phyloP scores from a whole-genome alignment of 176 grass and related monocot genomes.

The Aegilops umbellulata region DNA sequence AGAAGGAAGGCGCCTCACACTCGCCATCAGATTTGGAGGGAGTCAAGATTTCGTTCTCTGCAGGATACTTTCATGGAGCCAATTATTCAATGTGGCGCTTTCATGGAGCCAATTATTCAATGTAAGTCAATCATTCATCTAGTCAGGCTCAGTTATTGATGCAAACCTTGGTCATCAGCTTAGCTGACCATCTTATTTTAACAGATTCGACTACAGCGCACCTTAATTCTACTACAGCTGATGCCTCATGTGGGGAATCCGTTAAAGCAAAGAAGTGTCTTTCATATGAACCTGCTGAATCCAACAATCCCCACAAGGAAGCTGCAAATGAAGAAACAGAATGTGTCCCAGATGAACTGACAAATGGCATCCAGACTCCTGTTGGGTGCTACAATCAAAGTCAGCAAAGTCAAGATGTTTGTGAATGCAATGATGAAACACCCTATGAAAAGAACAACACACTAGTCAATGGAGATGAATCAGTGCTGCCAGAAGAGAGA shows the following conservation, averaged over 20 bases:
- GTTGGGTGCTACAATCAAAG: slow-evolving; percentile 24
- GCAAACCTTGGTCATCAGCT: background rate
- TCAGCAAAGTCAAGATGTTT: slow-evolving; percentile 4
- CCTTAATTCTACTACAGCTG: background rate
- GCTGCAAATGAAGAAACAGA: slow-evolving; percentile 31
- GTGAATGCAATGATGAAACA: slow-evolving; percentile 14
- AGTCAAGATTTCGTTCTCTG: slow-evolving; percentile 38
- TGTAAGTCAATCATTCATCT: slow-evolving; percentile 48
- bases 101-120: slow-evolving; percentile 49
- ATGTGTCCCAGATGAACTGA: slow-evolving; percentile 11
- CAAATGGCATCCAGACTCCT: slow-evolving; percentile 10
- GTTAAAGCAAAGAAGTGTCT: slow-evolving; percentile 31
- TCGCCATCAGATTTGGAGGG: slow-evolving; percentile 64
- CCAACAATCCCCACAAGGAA: slow-evolving; percentile 21
- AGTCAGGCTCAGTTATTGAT: background rate
- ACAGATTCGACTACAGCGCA: slow-evolving; percentile 26
- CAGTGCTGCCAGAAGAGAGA: background rate
- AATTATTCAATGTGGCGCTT: background rate
- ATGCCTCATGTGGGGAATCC: background rate
- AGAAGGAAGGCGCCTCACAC: slow-evolving; percentile 65
- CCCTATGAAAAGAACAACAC: slow-evolving; percentile 16
- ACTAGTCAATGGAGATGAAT: slow-evolving; percentile 6
- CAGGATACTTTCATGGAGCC: slow-evolving; percentile 54
- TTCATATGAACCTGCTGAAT: slow-evolving; percentile 29
- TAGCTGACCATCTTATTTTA: slow-evolving; percentile 26